These are phyloP conservation scores for Paramecium octaurelia DNA, from an alignment of 73 alveolate species.

Conservation along the genomic window DNA sequence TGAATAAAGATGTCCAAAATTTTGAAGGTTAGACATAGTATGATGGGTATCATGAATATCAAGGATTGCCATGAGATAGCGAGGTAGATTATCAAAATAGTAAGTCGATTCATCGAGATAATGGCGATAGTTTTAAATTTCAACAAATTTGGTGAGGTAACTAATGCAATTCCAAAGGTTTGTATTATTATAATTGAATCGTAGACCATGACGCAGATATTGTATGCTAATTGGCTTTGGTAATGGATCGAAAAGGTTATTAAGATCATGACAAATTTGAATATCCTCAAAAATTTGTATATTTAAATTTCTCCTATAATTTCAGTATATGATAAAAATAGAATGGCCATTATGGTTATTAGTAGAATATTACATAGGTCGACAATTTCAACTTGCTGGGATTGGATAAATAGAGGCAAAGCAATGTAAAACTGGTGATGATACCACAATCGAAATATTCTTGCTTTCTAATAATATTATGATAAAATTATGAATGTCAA, in stretches of 20 bases:
- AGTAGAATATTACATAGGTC: background rate
- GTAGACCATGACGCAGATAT: background rate
- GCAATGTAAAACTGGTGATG: background rate
- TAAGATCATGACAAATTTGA: background rate
- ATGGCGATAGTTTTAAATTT: background rate
- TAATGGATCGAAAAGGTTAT: background rate
- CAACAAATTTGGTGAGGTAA: background rate
- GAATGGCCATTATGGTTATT: background rate
- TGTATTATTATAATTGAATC: background rate
- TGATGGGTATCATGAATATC: background rate
- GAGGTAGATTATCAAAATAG: background rate
- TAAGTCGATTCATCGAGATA: background rate
- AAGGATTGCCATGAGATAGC: background rate
- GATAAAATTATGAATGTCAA: background rate
- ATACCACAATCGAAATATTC: background rate
- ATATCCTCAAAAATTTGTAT: background rate
- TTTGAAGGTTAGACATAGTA: background rate
- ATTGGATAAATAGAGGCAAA: background rate
- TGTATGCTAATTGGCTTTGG: background rate
- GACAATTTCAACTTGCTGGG: background rate
- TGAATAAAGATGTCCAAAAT: background rate
- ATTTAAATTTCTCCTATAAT: background rate
- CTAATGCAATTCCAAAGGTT: background rate
- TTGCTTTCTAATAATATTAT: background rate
- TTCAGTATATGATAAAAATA: background rate